Conservation (phyloP, 139 green algal genomes). For the Edaphochlamys debaryana region DNA sequence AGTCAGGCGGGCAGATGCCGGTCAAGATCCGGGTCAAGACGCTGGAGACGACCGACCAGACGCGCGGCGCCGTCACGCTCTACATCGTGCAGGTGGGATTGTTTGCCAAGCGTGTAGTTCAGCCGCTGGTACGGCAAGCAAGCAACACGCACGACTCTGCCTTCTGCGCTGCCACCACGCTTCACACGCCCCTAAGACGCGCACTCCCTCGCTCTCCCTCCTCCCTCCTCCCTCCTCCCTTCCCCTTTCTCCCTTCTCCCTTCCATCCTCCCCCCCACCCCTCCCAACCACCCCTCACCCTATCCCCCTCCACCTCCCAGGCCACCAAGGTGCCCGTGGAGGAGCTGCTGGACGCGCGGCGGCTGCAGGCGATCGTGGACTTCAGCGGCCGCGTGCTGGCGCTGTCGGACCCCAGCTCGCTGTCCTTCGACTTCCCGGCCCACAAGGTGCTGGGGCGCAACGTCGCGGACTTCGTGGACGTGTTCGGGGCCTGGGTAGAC, state of each 20-base stretch:
- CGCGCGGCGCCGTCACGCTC: neutral
- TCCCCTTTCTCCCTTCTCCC: too few relatives aligned
- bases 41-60: neutral
- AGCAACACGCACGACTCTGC: too few relatives aligned
- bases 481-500: conserved; percentile 3
- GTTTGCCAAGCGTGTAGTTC: too few relatives aligned
- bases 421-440: conserved; percentile 26
- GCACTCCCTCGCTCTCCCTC: too few relatives aligned
- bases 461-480: conserved; percentile 38
- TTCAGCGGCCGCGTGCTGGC: conserved; percentile 7
- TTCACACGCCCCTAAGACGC: too few relatives aligned
- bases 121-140: too few relatives aligned
- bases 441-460: conserved; percentile 2
- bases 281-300: too few relatives aligned
- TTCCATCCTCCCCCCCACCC: too few relatives aligned
- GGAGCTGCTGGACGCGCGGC: conserved; percentile 10
- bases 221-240: too few relatives aligned
- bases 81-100: conserved; percentile 3
- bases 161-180: too few relatives aligned
- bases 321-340: neutral
- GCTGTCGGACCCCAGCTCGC: neutral
- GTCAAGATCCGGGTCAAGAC: conserved; percentile 43
- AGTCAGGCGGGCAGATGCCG: conserved; percentile 35
- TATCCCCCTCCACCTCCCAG: too few relatives aligned
- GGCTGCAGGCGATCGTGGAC: neutral